Evolutionary conservation across 108 stramenopile species (phyloP).

Genomic region (Conticribra guillardii): DNA sequence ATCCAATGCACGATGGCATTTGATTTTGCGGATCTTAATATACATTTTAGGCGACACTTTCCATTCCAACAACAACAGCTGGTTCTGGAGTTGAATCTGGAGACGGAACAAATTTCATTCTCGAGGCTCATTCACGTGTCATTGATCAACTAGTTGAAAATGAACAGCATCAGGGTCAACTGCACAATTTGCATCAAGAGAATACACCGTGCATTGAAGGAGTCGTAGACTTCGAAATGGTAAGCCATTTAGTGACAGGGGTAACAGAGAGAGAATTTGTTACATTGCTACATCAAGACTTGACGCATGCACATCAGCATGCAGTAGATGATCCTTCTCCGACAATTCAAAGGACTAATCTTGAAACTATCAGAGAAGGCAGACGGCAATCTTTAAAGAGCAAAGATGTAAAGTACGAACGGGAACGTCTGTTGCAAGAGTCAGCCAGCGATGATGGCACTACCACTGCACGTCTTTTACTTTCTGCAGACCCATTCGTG

Average conservation of each 20-base stretch:
- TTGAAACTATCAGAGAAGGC: neutral
- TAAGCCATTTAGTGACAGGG: constrained; percentile 21
- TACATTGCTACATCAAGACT: constrained; percentile 27
- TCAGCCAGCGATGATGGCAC: constrained; percentile 5
- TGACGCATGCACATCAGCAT: neutral
- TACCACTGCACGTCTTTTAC: neutral
- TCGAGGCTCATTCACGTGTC: constrained; percentile 31
- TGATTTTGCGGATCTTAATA: neutral
- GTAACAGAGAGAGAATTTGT: constrained; percentile 43
- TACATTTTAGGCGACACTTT: constrained; percentile 38
- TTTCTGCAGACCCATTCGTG: constrained; percentile 11
- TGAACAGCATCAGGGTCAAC: constrained; percentile 4
- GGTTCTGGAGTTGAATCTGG: constrained; percentile 21
- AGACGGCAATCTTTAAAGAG: neutral
- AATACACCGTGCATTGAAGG: constrained; percentile 23
- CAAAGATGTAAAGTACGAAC: neutral
- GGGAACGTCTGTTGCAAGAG: neutral
- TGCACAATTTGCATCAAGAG: neutral
- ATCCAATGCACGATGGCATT: too few relatives aligned
- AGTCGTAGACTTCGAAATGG: constrained; percentile 34
- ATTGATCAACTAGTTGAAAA: constrained; percentile 35
- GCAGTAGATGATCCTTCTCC: neutral
- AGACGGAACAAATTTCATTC: constrained; percentile 25
- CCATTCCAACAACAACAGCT: constrained; percentile 21
- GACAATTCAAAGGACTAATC: neutral